Evolutionary conservation across 306 rosid genomes (phyloP).

Genomic region (Cicer arietinum): DNA sequence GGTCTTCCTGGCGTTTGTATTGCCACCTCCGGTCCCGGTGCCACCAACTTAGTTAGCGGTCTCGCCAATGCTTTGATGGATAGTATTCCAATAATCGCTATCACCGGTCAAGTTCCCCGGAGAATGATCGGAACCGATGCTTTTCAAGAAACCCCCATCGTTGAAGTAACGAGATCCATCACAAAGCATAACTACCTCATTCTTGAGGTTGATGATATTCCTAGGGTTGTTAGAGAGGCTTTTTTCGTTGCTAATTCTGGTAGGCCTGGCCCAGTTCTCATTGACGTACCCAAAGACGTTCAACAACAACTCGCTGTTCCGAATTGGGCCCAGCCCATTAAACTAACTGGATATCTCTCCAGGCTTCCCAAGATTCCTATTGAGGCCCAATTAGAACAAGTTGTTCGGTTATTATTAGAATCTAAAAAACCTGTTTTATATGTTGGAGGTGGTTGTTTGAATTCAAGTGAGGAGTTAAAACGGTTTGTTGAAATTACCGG

Average conservation of each 20-base stretch:
- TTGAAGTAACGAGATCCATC: slow-evolving; percentile 86
- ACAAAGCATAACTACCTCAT: slow-evolving; percentile 91
- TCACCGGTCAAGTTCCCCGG: slow-evolving; percentile 91
- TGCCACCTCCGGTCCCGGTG: slow-evolving; percentile 95
- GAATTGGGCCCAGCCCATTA: slow-evolving; percentile 59
- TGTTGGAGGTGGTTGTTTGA: slow-evolving; percentile 88
- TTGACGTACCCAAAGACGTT: slow-evolving; percentile 84
- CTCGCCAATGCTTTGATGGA: slow-evolving; percentile 84
- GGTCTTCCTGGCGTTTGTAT: slow-evolving; percentile 88
- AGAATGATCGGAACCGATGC: slow-evolving; percentile 95
- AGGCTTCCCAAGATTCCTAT: slow-evolving; percentile 66
- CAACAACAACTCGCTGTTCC: slow-evolving; percentile 92
- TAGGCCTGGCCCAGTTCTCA: slow-evolving; percentile 82
- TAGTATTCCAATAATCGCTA: slow-evolving; percentile 75
- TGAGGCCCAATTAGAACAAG: slow-evolving; percentile 58
- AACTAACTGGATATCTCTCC: slow-evolving; percentile 63
- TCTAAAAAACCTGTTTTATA: slow-evolving; percentile 80
- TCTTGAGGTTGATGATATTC: slow-evolving; percentile 90
- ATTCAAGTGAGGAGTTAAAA: slow-evolving; percentile 70
- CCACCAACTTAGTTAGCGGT: slow-evolving; percentile 86
- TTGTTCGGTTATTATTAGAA: slow-evolving; percentile 62
- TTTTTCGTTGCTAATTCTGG: slow-evolving; percentile 79
- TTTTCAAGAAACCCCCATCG: slow-evolving; percentile 89
- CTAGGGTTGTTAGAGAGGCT: slow-evolving; percentile 74
- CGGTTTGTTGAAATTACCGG: slow-evolving; percentile 73